These are phyloP conservation scores for Prunella vulgaris DNA, from an alignment of 257 asterid species.

Conservation along the genomic window DNA sequence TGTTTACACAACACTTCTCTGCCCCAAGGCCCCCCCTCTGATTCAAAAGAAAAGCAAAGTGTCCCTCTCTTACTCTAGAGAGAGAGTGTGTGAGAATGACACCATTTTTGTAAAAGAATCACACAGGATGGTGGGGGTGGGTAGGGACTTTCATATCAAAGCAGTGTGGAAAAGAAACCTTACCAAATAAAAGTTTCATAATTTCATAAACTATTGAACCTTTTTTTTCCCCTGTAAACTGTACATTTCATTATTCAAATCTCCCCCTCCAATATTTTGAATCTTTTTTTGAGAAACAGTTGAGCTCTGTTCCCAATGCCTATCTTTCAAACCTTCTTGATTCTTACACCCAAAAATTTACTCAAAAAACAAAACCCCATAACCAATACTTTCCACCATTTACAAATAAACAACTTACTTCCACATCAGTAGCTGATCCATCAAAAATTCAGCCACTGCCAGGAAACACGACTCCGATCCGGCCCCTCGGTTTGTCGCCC, in stretches of 20 bases:
- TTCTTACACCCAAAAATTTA: constrained; percentile 29
- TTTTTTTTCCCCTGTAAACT: constrained; percentile 37
- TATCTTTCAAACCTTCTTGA: constrained; percentile 44
- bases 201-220: constrained; percentile 26
- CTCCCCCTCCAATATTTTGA: constrained; percentile 36
- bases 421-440: constrained; percentile 52
- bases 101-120: constrained; percentile 1
- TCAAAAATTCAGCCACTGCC: constrained; percentile 56
- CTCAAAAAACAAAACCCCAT: constrained; percentile 22
- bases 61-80: constrained; percentile 2
- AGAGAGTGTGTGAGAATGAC: constrained; percentile 13
- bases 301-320: constrained; percentile 49
- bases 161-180: not conserved
- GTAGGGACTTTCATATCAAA: constrained; percentile 8
- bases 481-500: not conserved
- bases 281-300: constrained; percentile 30
- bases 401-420: constrained; percentile 36
- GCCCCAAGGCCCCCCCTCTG: constrained; percentile 30
- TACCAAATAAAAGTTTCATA: constrained; percentile 22
- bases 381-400: constrained; percentile 32
- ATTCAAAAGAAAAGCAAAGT: constrained; percentile 33
- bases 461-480: not conserved
- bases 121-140: not conserved
- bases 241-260: constrained; percentile 68
- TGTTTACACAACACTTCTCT: constrained; percentile 22